These are phyloP conservation scores for Botryosphaeria dothidea DNA, from an alignment of 2,329 filamentous ascomycete genomes.

Conservation along the genomic window DNA sequence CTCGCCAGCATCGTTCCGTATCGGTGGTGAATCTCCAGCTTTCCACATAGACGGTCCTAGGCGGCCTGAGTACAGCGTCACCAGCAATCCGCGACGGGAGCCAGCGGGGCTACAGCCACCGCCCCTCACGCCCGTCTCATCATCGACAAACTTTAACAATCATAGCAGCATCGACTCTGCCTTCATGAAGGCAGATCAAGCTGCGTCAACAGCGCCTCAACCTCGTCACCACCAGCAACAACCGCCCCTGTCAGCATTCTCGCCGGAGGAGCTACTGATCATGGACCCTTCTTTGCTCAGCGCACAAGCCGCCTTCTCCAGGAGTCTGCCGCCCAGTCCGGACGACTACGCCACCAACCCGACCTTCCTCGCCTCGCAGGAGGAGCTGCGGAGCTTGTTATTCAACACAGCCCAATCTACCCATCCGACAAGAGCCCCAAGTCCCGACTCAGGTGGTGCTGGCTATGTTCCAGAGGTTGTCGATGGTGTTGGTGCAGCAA, in stretches of 20 bases:
- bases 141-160: neutral
- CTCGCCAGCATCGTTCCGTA: neutral
- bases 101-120: neutral
- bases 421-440: slow-evolving; percentile 29
- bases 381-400: slow-evolving; percentile 29
- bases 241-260: neutral
- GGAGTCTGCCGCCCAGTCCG: neutral
- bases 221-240: neutral
- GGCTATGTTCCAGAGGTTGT: neutral
- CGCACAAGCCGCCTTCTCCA: neutral
- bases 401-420: slow-evolving; percentile 32
- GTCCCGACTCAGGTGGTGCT: slow-evolving; percentile 22
- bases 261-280: neutral
- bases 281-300: neutral
- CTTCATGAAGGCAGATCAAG: neutral
- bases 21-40: neutral
- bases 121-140: neutral
- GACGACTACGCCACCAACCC: slow-evolving; percentile 33
- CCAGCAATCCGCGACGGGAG: neutral
- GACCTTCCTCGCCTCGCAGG: slow-evolving; percentile 32
- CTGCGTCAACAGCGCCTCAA: neutral
- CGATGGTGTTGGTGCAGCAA: neutral
- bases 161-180: neutral
- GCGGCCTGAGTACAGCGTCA: no score
- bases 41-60: neutral